Percentiles rank a stretch among this genome's conserved stretches.
These are phyloP conservation scores for Clavispora santaluciae DNA, from an alignment of 805 yeast genomes.

Conservation along the genomic window DNA sequence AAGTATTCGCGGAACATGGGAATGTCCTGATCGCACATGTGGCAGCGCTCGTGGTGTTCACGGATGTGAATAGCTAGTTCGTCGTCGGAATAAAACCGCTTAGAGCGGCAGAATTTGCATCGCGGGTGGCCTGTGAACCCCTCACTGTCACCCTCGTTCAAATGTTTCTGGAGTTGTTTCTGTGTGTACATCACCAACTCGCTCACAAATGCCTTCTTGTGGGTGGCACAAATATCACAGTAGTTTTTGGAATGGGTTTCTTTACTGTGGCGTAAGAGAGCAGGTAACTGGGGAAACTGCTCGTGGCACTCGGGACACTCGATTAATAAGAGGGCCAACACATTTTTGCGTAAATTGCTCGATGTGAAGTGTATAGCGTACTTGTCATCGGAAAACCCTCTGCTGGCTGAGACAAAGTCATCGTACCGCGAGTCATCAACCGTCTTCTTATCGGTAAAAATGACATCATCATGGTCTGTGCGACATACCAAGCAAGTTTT, in stretches of 20 bases:
- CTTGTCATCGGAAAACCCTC: constrained; percentile 37
- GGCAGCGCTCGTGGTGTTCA: constrained; percentile 82
- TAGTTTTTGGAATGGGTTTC: constrained; percentile 56
- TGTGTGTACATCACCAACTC: constrained; percentile 63
- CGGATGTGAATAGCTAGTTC: constrained; percentile 80
- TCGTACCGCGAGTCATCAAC: constrained; percentile 25
- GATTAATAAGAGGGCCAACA: constrained; percentile 48
- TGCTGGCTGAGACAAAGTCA: constrained; percentile 28
- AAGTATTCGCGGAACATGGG: constrained; percentile 64
- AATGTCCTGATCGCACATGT: constrained; percentile 71
- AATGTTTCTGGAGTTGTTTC: constrained; percentile 65
- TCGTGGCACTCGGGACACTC: constrained; percentile 51
- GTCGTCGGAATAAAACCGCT: constrained; percentile 81
- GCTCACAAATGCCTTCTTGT: constrained; percentile 69
- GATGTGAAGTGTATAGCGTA: constrained; percentile 60
- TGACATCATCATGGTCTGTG: constrained; percentile 52
- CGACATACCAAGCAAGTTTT: constrained; percentile 81
- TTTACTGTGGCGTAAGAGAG: constrained; percentile 60
- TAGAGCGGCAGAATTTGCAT: constrained; percentile 74
- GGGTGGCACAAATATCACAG: constrained; percentile 74
- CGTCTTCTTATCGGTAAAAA: constrained; percentile 49
- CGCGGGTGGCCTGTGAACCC: constrained; percentile 89
- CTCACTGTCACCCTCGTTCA: constrained; percentile 60
- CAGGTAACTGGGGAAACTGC: constrained; percentile 47
- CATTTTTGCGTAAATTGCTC: constrained; percentile 39